Evolutionary conservation across 2,329 filamentous ascomycete species (phyloP).

Genomic region (Aspergillus tubingensis): DNA sequence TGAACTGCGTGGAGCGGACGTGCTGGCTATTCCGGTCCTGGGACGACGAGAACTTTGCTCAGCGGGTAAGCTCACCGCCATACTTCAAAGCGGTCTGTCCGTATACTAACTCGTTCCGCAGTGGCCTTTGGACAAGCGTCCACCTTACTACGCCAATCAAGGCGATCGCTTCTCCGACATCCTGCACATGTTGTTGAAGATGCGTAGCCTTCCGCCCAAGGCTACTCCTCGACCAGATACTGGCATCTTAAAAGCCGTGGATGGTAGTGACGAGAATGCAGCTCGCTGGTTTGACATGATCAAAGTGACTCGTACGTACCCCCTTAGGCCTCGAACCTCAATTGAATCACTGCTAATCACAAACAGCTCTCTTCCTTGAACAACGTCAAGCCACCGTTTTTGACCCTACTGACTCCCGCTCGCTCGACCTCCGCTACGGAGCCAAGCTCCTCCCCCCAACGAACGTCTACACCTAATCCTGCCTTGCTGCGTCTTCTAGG

Average conservation of each 20-base stretch:
- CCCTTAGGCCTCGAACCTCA: neutral
- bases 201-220: constrained; percentile 53
- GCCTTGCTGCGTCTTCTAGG: neutral
- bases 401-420: constrained; percentile 44
- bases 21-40: constrained; percentile 59
- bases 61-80: constrained; percentile 32
- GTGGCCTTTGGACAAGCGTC: constrained; percentile 59
- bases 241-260: constrained; percentile 41
- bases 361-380: constrained; percentile 40
- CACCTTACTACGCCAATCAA: constrained; percentile 55
- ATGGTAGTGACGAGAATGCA: constrained; percentile 42
- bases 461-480: constrained; percentile 25
- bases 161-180: constrained; percentile 61
- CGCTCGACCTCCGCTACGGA: constrained; percentile 44
- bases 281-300: constrained; percentile 46
- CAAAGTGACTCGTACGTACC: constrained; percentile 42
- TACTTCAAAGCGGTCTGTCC: neutral
- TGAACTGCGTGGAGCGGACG: constrained; percentile 62
- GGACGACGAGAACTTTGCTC: constrained; percentile 46
- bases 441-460: constrained; percentile 36
- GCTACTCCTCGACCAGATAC: constrained; percentile 40
- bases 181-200: constrained; percentile 59
- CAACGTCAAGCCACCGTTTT: constrained; percentile 41
- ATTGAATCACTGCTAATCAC: neutral
- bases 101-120: constrained; percentile 19